These are phyloP conservation scores for Yamadazyma sp. DNA, from an alignment of 805 yeast species.

Conservation along the genomic window DNA sequence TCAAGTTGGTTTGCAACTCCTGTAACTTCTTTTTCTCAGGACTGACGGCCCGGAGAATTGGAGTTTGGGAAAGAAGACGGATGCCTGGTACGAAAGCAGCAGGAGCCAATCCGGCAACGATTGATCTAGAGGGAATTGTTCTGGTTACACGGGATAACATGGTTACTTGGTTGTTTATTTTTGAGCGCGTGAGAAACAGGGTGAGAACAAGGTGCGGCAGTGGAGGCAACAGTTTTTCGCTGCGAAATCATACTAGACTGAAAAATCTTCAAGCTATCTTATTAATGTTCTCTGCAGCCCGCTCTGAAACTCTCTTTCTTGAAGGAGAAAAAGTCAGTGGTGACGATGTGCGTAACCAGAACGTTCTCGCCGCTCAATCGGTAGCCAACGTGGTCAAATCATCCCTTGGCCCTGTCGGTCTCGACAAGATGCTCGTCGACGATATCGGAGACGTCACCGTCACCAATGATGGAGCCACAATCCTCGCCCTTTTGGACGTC, in stretches of 20 bases:
- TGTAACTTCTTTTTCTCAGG: slow-evolving; percentile 6
- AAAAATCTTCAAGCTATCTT: slow-evolving; percentile 8
- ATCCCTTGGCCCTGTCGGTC: slow-evolving; percentile 96
- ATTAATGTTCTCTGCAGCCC: slow-evolving; percentile 76
- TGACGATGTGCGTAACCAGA: slow-evolving; percentile 94
- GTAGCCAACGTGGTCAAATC: slow-evolving; percentile 85
- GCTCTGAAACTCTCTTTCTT: slow-evolving; percentile 90
- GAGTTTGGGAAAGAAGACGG: not conserved
- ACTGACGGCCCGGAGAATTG: not conserved
- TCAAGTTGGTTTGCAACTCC: slow-evolving; percentile 8
- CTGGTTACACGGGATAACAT: no score
- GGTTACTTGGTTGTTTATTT: no score
- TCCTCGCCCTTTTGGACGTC: slow-evolving; percentile 83
- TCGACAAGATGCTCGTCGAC: slow-evolving; percentile 97
- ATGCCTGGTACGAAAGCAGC: no score
- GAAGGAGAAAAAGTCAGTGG: slow-evolving; percentile 97
- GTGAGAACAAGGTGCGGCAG: no score
- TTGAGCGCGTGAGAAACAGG: no score
- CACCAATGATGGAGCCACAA: slow-evolving; percentile 98
- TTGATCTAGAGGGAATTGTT: no score
- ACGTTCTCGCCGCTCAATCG: slow-evolving; percentile 88
- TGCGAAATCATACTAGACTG: slow-evolving; percentile 1
- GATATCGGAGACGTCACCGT: slow-evolving; percentile 99
- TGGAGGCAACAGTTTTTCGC: no score
- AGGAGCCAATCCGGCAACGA: no score